Evolutionary conservation across 2,329 filamentous ascomycete genomes (phyloP).

Genomic region (Grosmannia penicillata): DNA sequence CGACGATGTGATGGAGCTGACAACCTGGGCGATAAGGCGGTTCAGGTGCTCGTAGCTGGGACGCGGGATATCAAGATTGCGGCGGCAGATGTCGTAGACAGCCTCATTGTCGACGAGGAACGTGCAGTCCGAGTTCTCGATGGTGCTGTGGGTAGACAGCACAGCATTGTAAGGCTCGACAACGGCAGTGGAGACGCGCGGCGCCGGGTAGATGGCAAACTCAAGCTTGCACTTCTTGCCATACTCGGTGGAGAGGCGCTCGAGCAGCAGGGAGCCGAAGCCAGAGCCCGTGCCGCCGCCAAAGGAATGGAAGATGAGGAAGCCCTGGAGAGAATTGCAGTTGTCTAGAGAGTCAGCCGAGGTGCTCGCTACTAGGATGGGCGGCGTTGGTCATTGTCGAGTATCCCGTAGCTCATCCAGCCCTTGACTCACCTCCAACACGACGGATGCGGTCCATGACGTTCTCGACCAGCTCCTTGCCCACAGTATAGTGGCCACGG

Average conservation of each 20-base stretch:
- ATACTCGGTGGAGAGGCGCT: constrained; percentile 59
- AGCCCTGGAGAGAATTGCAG: constrained; percentile 58
- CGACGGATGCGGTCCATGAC: constrained; percentile 58
- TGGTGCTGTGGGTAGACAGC: constrained; percentile 59
- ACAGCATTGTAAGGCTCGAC: constrained; percentile 65
- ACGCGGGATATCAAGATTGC: constrained; percentile 54
- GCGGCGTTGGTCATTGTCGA: too few relatives aligned
- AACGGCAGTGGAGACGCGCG: constrained; percentile 54
- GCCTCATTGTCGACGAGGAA: constrained; percentile 65
- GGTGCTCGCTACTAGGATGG: too few relatives aligned
- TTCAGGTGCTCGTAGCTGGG: constrained; percentile 59
- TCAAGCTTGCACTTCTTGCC: constrained; percentile 68
- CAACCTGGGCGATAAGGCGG: constrained; percentile 58
- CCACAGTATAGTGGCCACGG: constrained; percentile 62
- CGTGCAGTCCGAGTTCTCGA: constrained; percentile 67
- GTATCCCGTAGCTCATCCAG: too few relatives aligned
- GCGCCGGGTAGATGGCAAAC: constrained; percentile 58
- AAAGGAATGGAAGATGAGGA: constrained; percentile 63
- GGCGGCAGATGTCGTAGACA: constrained; percentile 61
- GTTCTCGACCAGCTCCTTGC: constrained; percentile 60
- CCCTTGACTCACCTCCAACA: constrained; percentile 40
- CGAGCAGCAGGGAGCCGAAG: constrained; percentile 56
- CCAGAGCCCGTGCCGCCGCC: constrained; percentile 60
- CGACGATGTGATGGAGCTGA: constrained; percentile 60
- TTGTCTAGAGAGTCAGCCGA: constrained; percentile 35